phyloP scores from a whole-genome alignment of 257 asterid genomes.

The Solanum bulbocastanum region DNA sequence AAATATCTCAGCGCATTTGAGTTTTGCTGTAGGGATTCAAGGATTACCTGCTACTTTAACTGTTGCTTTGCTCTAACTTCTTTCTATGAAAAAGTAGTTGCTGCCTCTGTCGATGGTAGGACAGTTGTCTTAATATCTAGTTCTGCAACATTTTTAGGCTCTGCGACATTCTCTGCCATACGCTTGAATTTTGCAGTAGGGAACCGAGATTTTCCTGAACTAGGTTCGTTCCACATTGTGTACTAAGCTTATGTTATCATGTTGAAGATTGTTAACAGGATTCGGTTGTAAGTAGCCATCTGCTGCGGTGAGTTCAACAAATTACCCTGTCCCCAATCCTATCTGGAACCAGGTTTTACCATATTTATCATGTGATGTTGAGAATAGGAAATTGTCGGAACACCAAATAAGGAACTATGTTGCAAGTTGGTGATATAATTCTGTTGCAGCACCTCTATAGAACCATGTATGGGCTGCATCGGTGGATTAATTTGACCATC shows the following conservation, averaged over 20 bases:
- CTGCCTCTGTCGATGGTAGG: no score
- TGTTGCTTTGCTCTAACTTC: no score
- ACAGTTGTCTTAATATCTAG: no score
- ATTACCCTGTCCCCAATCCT: slow-evolving; percentile 64
- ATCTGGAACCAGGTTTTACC: slow-evolving; percentile 43
- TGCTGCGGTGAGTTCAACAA: slow-evolving; percentile 64
- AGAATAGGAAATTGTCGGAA: slow-evolving; percentile 40
- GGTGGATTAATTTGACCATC: slow-evolving; percentile 31
- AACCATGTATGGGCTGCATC: slow-evolving; percentile 55
- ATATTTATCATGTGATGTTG: slow-evolving; percentile 54
- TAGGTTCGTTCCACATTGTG: slow-evolving; percentile 45
- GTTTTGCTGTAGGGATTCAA: slow-evolving; percentile 37
- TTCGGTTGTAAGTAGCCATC: slow-evolving; percentile 64
- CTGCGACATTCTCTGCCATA: no score
- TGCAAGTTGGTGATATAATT: slow-evolving; percentile 51
- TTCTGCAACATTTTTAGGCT: no score
- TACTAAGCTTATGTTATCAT: slow-evolving; percentile 13
- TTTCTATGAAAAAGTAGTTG: no score
- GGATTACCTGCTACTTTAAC: no score
- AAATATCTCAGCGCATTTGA: slow-evolving; percentile 1
- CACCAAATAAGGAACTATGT: slow-evolving; percentile 44
- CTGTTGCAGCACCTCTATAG: slow-evolving; percentile 39
- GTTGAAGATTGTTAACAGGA: slow-evolving; percentile 56
- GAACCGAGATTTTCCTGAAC: slow-evolving; percentile 47
- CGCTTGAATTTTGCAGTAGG: slow-evolving; percentile 28